Base-by-base conservation (phyloP, 1,284 basidiomycete species). In the Gymnopus androsaceus region DNA sequence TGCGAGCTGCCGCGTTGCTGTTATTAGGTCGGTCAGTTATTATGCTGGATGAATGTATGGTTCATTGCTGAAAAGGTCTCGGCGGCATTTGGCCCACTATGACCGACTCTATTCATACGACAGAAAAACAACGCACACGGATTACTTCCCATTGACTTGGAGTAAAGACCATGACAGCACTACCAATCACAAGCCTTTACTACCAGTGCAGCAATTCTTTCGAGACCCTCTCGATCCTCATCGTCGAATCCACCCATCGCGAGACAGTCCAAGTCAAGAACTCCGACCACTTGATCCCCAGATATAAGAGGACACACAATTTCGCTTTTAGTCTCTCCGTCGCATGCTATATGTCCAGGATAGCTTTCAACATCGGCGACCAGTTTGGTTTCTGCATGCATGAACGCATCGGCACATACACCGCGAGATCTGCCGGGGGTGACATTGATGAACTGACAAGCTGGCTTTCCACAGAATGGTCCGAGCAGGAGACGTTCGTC, bases 261-360 rank as follows among this genome's bases (percentile, higher is more conserved):
- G 8, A 93, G 82, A 63, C 90, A 94, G 68, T 95, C 94, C 44
- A 95, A 73, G 74, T 95, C 93, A 44, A 95, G 72, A 11, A 95
- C 92, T 9, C 93, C 93, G 36, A 94, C 68, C 2, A 76, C 75
- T 42, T 73, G 63, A 17, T 71, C 70, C 21, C 63, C 65, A 37
- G 68, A 71, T 42, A 89, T 68, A 28, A 96, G 75, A 3, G 94
- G 92, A 56, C 87, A 76, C 8, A 95, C 93, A 51, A 95, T 84
- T 69, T 95, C 94, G 64, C 91, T 92, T 64, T 87, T 88, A 2
- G 92, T 94, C 54, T 86, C 83, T 15, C 85, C 89, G 64, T 95
- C 92, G 66, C 94, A 95, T 3, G 92, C 92, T 60, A 95, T 94
- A 67, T 96, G 94, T 0, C 92, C 92, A 1, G 92, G 90, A 66